These are phyloP conservation scores for Arbutus unedo DNA, from an alignment of 148 eudicot species.

Conservation along the genomic window DNA sequence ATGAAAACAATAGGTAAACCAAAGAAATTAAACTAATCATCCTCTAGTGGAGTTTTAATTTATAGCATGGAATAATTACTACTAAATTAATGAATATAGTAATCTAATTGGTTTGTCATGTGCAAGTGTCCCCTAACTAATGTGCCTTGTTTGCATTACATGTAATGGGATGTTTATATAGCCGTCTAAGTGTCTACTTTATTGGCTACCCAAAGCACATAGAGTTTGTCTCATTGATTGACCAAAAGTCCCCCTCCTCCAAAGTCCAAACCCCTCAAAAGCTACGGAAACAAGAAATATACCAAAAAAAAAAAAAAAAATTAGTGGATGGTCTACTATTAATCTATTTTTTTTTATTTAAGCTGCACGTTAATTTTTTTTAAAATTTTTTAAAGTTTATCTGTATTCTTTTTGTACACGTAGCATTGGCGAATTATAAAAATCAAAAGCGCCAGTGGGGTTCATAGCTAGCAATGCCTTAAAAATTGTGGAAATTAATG, in stretches of 20 bases:
- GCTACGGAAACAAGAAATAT: neutral
- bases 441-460: neutral
- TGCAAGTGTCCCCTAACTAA: slow-evolving; percentile 35
- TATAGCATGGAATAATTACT: neutral
- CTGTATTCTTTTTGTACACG: neutral
- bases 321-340: neutral
- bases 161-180: slow-evolving; percentile 40
- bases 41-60: neutral
- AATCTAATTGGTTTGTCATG: slow-evolving; percentile 25
- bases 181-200: slow-evolving; percentile 35
- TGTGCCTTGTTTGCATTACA: slow-evolving; percentile 17
- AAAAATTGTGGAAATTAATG: slow-evolving; percentile 24
- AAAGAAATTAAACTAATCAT: neutral
- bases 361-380: neutral
- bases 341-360: neutral
- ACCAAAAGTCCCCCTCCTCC: slow-evolving; percentile 15
- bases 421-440: neutral
- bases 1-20: neutral
- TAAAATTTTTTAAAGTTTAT: neutral
- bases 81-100: neutral
- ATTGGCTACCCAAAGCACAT: slow-evolving; percentile 29
- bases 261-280: neutral
- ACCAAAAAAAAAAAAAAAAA: neutral
- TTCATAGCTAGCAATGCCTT: neutral
- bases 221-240: slow-evolving; percentile 35